phyloP scores from a whole-genome alignment of 2,329 filamentous ascomycete genomes.

The Raffaelea deltoideospora region DNA sequence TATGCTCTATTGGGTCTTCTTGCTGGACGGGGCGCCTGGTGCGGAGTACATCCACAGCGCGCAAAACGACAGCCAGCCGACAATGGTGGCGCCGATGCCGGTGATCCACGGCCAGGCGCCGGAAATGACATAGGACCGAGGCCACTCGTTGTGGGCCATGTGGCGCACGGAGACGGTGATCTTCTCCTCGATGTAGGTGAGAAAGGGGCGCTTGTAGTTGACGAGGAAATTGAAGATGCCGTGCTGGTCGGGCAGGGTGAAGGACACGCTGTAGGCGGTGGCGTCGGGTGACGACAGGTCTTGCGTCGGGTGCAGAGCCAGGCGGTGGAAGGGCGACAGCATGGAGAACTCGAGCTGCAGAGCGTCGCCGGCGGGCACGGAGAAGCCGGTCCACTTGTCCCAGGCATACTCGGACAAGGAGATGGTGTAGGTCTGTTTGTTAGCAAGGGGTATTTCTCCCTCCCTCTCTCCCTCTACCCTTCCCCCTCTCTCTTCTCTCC shows the following conservation, averaged over 20 bases:
- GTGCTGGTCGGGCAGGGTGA: constrained; percentile 87
- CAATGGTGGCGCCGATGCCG: constrained; percentile 70
- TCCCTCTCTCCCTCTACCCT: no score
- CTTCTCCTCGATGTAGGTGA: constrained; percentile 86
- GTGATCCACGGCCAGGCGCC: constrained; percentile 91
- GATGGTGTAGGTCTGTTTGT: constrained; percentile 60
- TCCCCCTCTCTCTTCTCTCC: no score
- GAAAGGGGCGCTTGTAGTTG: constrained; percentile 92
- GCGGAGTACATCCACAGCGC: constrained; percentile 69
- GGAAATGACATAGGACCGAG: constrained; percentile 75
- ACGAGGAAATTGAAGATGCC: constrained; percentile 98
- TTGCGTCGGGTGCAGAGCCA: constrained; percentile 46
- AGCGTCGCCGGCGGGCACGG: constrained; percentile 50
- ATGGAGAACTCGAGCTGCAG: constrained; percentile 96
- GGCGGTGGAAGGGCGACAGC: constrained; percentile 92
- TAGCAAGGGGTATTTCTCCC: neutral
- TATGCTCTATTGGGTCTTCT: constrained; percentile 30
- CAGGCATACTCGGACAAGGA: constrained; percentile 74
- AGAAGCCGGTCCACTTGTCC: constrained; percentile 62
- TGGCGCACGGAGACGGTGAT: constrained; percentile 86
- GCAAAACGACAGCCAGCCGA: constrained; percentile 74
- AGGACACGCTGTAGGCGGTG: constrained; percentile 58
- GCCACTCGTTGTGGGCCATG: constrained; percentile 95
- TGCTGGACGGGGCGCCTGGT: constrained; percentile 22
- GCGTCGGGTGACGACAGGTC: constrained; percentile 43